These are phyloP conservation scores for Silene uniflora DNA, from an alignment of 148 eudicot genomes.

Conservation along the genomic window DNA sequence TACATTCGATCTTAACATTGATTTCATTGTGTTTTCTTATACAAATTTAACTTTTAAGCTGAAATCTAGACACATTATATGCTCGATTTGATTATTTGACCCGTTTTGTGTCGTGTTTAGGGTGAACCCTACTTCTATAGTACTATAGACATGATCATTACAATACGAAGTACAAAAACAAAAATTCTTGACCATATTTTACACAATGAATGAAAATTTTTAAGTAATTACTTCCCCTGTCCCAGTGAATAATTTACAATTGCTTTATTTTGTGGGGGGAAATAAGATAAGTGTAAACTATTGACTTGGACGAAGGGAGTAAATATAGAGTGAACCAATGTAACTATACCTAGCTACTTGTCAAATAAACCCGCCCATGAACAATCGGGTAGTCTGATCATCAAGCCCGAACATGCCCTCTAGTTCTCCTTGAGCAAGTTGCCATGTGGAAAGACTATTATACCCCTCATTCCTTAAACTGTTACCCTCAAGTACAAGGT, in stretches of 20 bases:
- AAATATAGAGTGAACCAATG: neutral
- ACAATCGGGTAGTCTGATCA: constrained; percentile 1
- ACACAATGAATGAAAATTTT: constrained; percentile 7
- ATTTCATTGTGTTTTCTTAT: neutral
- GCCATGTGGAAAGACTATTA: constrained; percentile 30
- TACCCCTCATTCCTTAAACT: constrained; percentile 29
- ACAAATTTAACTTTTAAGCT: neutral
- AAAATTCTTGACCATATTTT: neutral
- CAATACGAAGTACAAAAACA: neutral
- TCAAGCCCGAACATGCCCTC: constrained; percentile 11
- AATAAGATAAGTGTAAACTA: too few species aligned
- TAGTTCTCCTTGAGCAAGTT: constrained; percentile 14
- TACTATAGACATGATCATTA: neutral
- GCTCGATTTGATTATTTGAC: neutral
- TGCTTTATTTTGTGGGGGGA: too few species aligned
- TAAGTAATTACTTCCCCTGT: too few species aligned
- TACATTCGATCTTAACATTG: too few species aligned
- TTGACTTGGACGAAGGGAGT: too few species aligned
- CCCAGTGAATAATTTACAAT: too few species aligned
- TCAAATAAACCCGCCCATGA: constrained; percentile 21
- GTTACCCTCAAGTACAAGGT: constrained; percentile 30
- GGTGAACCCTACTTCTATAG: neutral
- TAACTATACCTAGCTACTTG: neutral
- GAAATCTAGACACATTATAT: neutral
- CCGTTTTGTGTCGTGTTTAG: too few species aligned